These are phyloP conservation scores for Penicillium concentricum DNA, from an alignment of 2,329 filamentous ascomycete genomes.

Conservation along the genomic window DNA sequence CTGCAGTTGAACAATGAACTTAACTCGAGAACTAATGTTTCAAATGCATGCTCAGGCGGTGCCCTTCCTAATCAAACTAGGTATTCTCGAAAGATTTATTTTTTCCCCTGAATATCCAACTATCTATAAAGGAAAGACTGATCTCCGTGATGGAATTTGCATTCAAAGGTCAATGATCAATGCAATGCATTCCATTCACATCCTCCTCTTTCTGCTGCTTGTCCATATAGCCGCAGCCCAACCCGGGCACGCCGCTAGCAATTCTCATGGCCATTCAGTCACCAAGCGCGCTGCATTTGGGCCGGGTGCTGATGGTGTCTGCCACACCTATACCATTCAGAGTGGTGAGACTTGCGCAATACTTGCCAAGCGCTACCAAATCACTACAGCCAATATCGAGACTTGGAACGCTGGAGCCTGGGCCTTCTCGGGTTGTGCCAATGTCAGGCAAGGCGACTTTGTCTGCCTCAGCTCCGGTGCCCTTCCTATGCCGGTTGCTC, in stretches of 20 bases:
- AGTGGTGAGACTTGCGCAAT: constrained; percentile 36
- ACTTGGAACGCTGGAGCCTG: constrained; percentile 46
- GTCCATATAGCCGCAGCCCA: not conserved
- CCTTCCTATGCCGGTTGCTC: constrained; percentile 43
- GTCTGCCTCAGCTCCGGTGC: constrained; percentile 46
- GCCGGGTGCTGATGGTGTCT: constrained; percentile 36
- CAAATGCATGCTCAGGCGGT: not conserved
- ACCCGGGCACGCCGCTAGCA: not conserved
- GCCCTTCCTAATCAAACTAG: not conserved
- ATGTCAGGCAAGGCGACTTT: constrained; percentile 28
- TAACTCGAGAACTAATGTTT: not conserved
- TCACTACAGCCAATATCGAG: constrained; percentile 42
- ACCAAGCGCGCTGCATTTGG: not conserved
- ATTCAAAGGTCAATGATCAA: not conserved
- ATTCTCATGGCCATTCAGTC: not conserved
- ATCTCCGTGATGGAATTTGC: not conserved
- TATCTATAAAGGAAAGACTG: not conserved
- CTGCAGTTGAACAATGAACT: constrained; percentile 5
- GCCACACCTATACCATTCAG: constrained; percentile 37
- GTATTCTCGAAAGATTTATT: not conserved
- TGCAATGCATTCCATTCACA: constrained; percentile 1
- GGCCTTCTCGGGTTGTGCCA: constrained; percentile 44
- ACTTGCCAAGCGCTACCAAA: constrained; percentile 33
- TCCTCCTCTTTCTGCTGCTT: not conserved
- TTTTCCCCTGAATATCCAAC: not conserved